Evolutionary conservation across 1,139 yeast genomes (phyloP).

Genomic region (Yarrowia galli): DNA sequence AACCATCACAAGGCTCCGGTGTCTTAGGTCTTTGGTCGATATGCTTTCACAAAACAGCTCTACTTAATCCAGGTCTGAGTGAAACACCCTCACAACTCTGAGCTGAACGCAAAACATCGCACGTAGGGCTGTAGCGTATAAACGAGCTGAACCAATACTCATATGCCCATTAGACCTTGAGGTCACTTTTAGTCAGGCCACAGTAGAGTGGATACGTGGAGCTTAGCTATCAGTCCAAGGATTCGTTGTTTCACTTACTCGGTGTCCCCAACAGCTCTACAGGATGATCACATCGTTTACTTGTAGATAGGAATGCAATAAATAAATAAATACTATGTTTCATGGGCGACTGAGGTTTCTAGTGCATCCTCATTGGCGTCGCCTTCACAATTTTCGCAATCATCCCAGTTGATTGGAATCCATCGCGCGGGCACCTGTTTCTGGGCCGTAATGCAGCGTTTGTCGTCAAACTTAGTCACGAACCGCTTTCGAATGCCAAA

Average conservation of each 20-base stretch:
- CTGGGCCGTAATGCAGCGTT: slow-evolving; percentile 22
- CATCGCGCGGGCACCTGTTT: slow-evolving; percentile 34
- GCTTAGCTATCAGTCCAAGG: too few relatives aligned
- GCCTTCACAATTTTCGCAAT: slow-evolving; percentile 13
- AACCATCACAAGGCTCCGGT: slow-evolving; percentile 9
- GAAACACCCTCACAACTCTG: slow-evolving; percentile 23
- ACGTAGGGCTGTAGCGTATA: too few relatives aligned
- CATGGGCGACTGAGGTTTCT: slow-evolving; percentile 8
- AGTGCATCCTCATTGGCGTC: slow-evolving; percentile 14
- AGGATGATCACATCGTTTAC: not conserved
- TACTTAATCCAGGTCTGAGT: slow-evolving; percentile 11
- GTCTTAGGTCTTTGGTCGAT: not conserved
- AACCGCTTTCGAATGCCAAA: slow-evolving; percentile 47
- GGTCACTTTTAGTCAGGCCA: not conserved
- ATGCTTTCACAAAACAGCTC: not conserved
- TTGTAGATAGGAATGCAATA: slow-evolving; percentile 34
- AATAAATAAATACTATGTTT: slow-evolving; percentile 37
- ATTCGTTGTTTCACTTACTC: too few relatives aligned
- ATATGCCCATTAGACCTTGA: not conserved
- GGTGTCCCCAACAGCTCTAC: too few relatives aligned
- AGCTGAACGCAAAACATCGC: not conserved
- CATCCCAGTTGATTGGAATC: slow-evolving; percentile 25
- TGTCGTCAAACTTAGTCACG: slow-evolving; percentile 43
- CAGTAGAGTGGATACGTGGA: too few relatives aligned
- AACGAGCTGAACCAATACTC: too few relatives aligned